Evolutionary conservation across 164 flowering plant genomes (phyloP).

Genomic region (Malania oleifera): DNA sequence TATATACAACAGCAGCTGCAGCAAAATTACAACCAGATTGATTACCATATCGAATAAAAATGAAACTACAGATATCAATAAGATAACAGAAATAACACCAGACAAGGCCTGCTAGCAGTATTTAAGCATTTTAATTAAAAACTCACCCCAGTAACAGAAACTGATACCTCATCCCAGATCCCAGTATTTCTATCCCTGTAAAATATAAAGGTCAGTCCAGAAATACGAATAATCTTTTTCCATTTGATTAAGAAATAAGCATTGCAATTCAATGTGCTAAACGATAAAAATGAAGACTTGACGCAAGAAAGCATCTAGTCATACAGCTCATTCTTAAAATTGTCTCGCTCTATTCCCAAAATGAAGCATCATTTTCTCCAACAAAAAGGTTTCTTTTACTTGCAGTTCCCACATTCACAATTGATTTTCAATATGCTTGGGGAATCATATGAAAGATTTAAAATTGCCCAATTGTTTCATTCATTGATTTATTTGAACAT

Average conservation of each 20-base stretch:
- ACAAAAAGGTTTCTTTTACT: too few species aligned
- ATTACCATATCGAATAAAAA: neutral
- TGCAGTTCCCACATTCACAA: too few species aligned
- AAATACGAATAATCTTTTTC: neutral
- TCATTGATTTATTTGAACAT: too few species aligned
- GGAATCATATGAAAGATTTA: too few species aligned
- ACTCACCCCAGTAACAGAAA: slow-evolving; percentile 86
- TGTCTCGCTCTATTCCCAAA: too few species aligned
- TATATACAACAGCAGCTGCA: too few species aligned
- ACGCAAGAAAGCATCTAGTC: neutral
- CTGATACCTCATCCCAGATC: slow-evolving; percentile 98
- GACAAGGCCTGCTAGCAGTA: neutral
- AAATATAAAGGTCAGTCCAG: slow-evolving; percentile 3
- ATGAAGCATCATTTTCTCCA: too few species aligned
- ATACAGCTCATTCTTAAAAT: too few species aligned
- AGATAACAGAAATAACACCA: neutral
- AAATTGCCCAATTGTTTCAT: too few species aligned
- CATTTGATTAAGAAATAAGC: neutral
- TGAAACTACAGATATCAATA: neutral
- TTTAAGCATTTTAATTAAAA: neutral
- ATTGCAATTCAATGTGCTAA: slow-evolving; percentile 1
- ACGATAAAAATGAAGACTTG: neutral
- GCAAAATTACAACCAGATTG: neutral
- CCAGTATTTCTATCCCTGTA: slow-evolving; percentile 99
- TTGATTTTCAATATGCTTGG: too few species aligned